A percentile compares a stretch with the other conserved stretches of the same genome.
Conservation (phyloP, 768 basidiomycete species). For the Chlorophyllum brunneum region DNA sequence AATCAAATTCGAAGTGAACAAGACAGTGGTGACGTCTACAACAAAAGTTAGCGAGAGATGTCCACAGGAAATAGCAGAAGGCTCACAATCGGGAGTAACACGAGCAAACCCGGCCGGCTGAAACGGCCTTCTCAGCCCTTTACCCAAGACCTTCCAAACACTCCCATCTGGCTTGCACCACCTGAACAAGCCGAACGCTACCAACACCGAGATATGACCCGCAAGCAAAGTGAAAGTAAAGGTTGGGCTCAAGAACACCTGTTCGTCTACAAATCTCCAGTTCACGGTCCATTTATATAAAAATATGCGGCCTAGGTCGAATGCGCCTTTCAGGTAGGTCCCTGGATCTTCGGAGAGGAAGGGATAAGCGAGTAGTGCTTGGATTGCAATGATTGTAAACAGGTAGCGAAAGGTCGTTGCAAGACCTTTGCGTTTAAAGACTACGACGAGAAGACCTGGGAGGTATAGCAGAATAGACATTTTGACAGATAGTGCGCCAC, state of each 20-base stretch:
- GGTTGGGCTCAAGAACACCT: conserved; percentile 61
- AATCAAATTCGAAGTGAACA: conserved; percentile 90
- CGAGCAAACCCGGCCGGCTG: conserved; percentile 41
- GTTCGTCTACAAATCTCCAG: conserved; percentile 84
- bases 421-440: conserved; percentile 72
- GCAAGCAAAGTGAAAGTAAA: conserved; percentile 64
- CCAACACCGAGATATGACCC: conserved; percentile 58
- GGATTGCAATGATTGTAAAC: conserved; percentile 41
- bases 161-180: conserved; percentile 84
- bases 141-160: conserved; percentile 45
- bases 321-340: conserved; percentile 74
- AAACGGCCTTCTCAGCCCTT: conserved; percentile 49
- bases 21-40: conserved; percentile 70
- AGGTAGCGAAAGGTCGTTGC: conserved; percentile 47
- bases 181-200: conserved; percentile 60
- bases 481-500: conserved; percentile 85
- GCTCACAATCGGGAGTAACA: conserved; percentile 65
- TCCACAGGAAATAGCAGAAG: neutral
- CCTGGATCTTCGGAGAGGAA: conserved; percentile 60
- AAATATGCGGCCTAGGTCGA: conserved; percentile 86
- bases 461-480: conserved; percentile 92
- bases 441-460: conserved; percentile 80
- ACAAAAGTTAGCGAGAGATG: neutral
- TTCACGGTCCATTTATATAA: conserved; percentile 98
- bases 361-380: conserved; percentile 62